Base-by-base conservation (phyloP, 441 rosid species). In the Mallotus japonicus region DNA sequence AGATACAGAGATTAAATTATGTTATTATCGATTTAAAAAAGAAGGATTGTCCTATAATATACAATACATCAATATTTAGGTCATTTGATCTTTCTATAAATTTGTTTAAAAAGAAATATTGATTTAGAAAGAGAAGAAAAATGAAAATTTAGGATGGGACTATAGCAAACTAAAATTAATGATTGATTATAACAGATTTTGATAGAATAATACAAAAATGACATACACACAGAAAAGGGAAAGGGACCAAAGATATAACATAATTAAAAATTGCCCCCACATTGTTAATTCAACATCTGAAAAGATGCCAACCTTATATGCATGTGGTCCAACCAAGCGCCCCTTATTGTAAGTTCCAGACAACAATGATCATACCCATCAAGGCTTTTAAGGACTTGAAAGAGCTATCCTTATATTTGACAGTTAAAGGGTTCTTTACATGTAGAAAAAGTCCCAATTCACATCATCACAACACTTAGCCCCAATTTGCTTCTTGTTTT, bases 311-410 rank as follows among this genome's bases (percentile, higher is more conserved):
- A 14, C 68, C 58, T 54, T 44, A 24, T 19, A 28, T 47, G 14
- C 2, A 4, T 64, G 89, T 87, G 89, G 91, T 82, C 90, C 90
- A 81, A 79, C n/a, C n/a, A n/a, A n/a, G n/a, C n/a, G 28, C 28
- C 28, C 49, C 67, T 34, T 34, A 34, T 1, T 34, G 5, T 76
- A 60, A 77, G 56, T 82, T 75, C 74, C 71, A 73, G 83, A 83
- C 86, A 78, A 79, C 78, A 80, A 80, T 83, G 68, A 83, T 82
- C 75, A 83, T 47, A 78, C 74, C 78, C 84, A 69, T 77, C 80
- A 74, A 78, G 49, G 22, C 22, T 75, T 82, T 79, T 46, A 75
- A 74, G 81, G 77, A 80, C 80, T 73, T 79, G 69, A 62, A 77
- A 74, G 77, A 76, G 73, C 61, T 74, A 70, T 80, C 76, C 71